A percentile compares a stretch with the other conserved stretches of the same genome.
Evolutionary conservation across 2,329 filamentous ascomycete species (phyloP).

Genomic region (Colletotrichum musicola): DNA sequence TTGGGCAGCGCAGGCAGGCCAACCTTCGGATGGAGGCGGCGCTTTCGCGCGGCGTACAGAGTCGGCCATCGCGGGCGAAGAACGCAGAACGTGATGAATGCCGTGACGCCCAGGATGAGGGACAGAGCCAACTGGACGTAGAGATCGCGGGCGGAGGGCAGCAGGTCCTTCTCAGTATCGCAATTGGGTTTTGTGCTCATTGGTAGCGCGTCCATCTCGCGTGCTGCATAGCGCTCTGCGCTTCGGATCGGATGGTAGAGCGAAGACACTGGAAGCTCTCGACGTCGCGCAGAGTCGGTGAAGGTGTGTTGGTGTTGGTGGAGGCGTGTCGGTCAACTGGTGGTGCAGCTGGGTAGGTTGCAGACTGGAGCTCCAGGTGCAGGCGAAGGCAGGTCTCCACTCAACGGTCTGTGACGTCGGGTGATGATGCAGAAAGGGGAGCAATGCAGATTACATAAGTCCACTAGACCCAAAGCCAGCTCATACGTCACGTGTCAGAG

Average conservation of each 20-base stretch:
- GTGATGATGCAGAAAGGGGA: conserved; percentile 32
- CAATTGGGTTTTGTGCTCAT: conserved; percentile 39
- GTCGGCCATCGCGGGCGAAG: conserved; percentile 92
- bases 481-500: too few relatives aligned
- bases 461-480: conserved; percentile 2
- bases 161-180: conserved; percentile 42
- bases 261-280: background rate
- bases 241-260: background rate
- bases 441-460: background rate
- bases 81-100: conserved; percentile 83
- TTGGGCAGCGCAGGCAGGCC: conserved; percentile 84
- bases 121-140: conserved; percentile 80
- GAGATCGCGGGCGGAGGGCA: conserved; percentile 47
- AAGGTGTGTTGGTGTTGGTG: too few relatives aligned
- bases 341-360: conserved; percentile 20
- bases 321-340: background rate
- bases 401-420: conserved; percentile 32
- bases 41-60: conserved; percentile 90
- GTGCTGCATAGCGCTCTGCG: conserved; percentile 16
- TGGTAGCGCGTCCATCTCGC: conserved; percentile 32
- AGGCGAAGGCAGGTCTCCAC: conserved; percentile 29
- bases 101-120: conserved; percentile 74
- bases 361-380: conserved; percentile 18
- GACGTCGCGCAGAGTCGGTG: conserved; percentile 4
- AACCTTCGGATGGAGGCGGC: conserved; percentile 70